Evolutionary conservation across 2,329 filamentous ascomycete species (phyloP), one percentile per base, ranked within the genome.

Genomic region (Colletotrichum tabaci): DNA sequence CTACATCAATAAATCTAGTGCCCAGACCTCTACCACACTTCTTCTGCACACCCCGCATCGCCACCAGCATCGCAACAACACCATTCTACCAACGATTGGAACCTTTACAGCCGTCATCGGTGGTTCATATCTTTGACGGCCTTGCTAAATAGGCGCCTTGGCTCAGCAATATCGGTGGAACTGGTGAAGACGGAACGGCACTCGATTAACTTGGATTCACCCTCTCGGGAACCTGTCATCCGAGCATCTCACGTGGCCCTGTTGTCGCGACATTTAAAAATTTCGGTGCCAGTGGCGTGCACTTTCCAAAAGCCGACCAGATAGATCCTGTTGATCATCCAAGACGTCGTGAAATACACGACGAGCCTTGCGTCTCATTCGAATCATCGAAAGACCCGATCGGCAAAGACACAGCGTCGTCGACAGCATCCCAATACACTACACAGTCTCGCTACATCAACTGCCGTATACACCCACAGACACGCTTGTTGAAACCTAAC

Each of bases 11-110:
- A 71, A 57, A 67, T 60, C 40, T 58, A 52, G 50, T 63, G 38
- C 68, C 65, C 64, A 68, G 65, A 68, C 65, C 46, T 67, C 50
- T 15, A 56, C 40, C 40, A 8, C 12, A 40, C 21, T 5, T 42
- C 21, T 5, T 42, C 13, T 42, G 26, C 55, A 47, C 40, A 65
- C 57, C 62, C 56, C 57, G 42, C 63, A 58, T 18, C 21, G 15
- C 21, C 4, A n/a, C 38, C 16, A 35, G 15, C 15, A 66, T 44
- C 55, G 47, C 30, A 18, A 62, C 55, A 61, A 50, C 30, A 61
- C 18, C 30, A 21, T 35, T 50, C 26, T n/a, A 26, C 44, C 30
- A 13, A 26, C 42, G 21, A 50, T 52, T 21, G 46, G 50, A 52
- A 26, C 13, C 5, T 21, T 23, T 8, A 57, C 23, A 13, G 26